Base-by-base conservation (phyloP, 768 basidiomycete species). In the Asterophora parasitica region DNA sequence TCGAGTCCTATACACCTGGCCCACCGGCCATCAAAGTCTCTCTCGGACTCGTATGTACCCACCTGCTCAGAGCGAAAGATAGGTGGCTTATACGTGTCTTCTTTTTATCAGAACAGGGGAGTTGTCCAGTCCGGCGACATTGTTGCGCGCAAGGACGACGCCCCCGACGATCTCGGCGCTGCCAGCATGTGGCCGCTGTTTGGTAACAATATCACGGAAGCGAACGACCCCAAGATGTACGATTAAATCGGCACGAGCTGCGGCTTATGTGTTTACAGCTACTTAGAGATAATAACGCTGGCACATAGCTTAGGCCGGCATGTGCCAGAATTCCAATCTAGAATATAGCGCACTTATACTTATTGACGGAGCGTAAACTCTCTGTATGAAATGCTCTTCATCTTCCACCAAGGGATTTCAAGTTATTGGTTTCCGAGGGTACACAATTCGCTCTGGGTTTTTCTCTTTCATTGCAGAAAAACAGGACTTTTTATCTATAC, bases 1-100 rank as follows among this genome's bases (percentile, higher is more conserved):
- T 82, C 17, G 74, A 75, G 42, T 59, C 56, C 8, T 82, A 82
- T 50, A 58, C 42, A 0, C 77, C 81, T 0, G 65, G 70, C 5
- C 54, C 62, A 9, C 77, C 79, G 0, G 78, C 70, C 13, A 83
- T 84, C 66, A 83, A 83, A 58, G 71, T 85, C 1, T 77, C 82
- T 0, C 70, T 85, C 17, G 82, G 82, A 4, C 52, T 83, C 41
- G 78, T 80, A 42, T 54, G 76, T 66, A 0, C 23, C 19, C 17
- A 36, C 47, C 16, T 51, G 23, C 41, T 16, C 5, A 12, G 12
- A 1, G 7, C 28, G 15, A 11, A 9, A 4, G 15, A 17, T 13
- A 4, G 16, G 10, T 26, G 16, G 27, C 30, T 31, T 31, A 30
- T 30, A 12, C 26, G 17, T 4, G 36, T 7, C 33, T 19, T 26